Evolutionary conservation across 2,329 filamentous ascomycete genomes (phyloP), one percentile per base, ranked within the genome.

Genomic region (Stagonosporopsis chrysanthemi): DNA sequence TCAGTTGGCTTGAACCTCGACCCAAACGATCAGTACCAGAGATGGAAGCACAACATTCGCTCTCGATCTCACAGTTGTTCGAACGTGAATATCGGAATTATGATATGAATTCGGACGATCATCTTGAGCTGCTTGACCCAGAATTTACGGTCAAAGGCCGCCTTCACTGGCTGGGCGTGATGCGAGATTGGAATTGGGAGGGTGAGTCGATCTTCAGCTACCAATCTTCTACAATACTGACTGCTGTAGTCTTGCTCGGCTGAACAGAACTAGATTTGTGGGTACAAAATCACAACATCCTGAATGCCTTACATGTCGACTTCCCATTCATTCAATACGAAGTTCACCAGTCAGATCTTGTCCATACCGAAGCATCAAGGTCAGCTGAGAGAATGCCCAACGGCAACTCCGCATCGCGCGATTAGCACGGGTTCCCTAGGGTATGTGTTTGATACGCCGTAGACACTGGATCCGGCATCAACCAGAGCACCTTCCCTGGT

Each of bases 121-220:
- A 60, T 22, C 68, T 65, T 8, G 75, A 77, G 56, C 77, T 80
- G 39, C 78, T 86, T 59, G 84, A 88, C 58, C 79, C 79, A 51
- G 84, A 88, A 47, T 83, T 85, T 67, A 89, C 86, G 3, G 86
- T 90, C n/a, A 82, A 85, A 61, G 88, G 88, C 3, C 80, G 80
- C 42, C 75, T 88, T 67, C 88, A 90, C 74, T 90, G 88, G 88
- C 79, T 89, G 8, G 85, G 87, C 35, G 86, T 90, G 39, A 90
- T 90, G 88, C 84, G 83, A 60, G 87, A 90, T 64, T 89, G 86
- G 86, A 78, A 81, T n/a, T 90, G 88, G 87, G 87, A 90, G 81
- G 83, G 87, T 89, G 78, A 77, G 82, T 7, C n/a, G 14, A 47
- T 12, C n/a, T n/a, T 17, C 26, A 44, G 22, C 2, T 22, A 29